phyloP scores from a whole-genome alignment of 352 stramenopile genomes.

The Globisporangium apiculatum region DNA sequence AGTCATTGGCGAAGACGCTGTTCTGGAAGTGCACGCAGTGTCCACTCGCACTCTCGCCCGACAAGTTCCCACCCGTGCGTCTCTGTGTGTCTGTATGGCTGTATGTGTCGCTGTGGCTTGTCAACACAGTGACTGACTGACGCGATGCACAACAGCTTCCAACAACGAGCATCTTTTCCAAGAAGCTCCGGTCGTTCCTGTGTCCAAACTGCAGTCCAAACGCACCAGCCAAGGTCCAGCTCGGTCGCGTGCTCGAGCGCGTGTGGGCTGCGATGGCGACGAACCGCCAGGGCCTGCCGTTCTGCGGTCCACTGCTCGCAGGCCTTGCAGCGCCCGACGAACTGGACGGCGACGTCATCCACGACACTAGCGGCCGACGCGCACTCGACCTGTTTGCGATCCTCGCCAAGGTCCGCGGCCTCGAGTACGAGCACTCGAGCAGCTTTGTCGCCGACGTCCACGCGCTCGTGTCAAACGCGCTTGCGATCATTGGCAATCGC shows the following conservation, averaged over 20 bases:
- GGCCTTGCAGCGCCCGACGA: constrained; percentile 36
- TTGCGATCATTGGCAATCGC: constrained; percentile 48
- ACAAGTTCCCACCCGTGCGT: constrained; percentile 49
- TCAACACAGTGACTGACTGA: background rate
- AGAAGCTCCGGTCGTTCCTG: constrained; percentile 59
- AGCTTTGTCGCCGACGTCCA: constrained; percentile 62
- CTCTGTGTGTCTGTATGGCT: background rate
- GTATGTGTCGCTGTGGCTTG: constrained; percentile 1
- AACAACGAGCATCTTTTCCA: constrained; percentile 53
- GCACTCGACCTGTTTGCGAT: constrained; percentile 67
- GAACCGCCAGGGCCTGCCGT: constrained; percentile 79
- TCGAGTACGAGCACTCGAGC: constrained; percentile 60
- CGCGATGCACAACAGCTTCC: constrained; percentile 36
- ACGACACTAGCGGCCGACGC: background rate
- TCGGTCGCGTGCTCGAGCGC: constrained; percentile 71
- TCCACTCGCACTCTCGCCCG: constrained; percentile 54
- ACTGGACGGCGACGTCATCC: background rate
- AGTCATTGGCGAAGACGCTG: constrained; percentile 40
- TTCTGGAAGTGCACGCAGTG: constrained; percentile 81
- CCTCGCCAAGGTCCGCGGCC: constrained; percentile 56
- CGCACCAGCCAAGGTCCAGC: constrained; percentile 53
- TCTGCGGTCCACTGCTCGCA: constrained; percentile 66
- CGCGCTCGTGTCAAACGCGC: constrained; percentile 51
- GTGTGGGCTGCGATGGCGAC: constrained; percentile 83
- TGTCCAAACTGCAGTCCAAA: constrained; percentile 61